Evolutionary conservation across 2,329 filamentous ascomycete genomes (phyloP), one percentile per base, ranked within the genome.

Genomic region (Fusarium sp.): DNA sequence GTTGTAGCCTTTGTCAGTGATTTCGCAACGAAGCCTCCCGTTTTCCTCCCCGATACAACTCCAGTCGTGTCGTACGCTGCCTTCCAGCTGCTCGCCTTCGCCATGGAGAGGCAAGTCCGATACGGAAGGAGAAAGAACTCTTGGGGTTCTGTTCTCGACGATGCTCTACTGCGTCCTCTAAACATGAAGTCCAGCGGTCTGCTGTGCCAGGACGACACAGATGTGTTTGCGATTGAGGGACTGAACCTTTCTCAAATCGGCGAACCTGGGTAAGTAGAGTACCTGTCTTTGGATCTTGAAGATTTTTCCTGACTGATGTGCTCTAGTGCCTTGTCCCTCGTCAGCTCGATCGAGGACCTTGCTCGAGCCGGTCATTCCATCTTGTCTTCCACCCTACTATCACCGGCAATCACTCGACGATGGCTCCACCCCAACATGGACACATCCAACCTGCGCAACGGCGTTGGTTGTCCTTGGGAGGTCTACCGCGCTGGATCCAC

Each of bases 371-470:
- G 75, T 0, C 67, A 77, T 29, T 76, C 74, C 3, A 77, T 77
- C 13, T 60, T 64, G 2, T 68, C 68, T 4, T 80, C 80, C 0
- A 59, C 50, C 0, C 73, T 82, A 0, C 52, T 81, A 10, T 42
- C 73, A 0, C 52, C 74, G 1, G 66, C 71, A 0, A 29, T 74
- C 3, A 82, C 77, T 0, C 80, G 81, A 25, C 79, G 80, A 36
- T 82, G 81, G 81, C 76, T 82, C 0, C 79, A 76, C 13, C 72
- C 79, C 3, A 65, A 74, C 16, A 66, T 61, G 27, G 79, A 80
- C 27, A 81, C 80, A 5, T 82, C 80, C 1, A 82, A 82, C 64
- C 66, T 82, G 2, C 80, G 81, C 27, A 82, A 82, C 42, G 79
- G 79, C 3, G 80, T 81, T 6, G 81, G 80, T 1, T 70, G 74